Conservation (phyloP, 176 grass and related monocot species). For the Rhipidocladum racemiflorum region DNA sequence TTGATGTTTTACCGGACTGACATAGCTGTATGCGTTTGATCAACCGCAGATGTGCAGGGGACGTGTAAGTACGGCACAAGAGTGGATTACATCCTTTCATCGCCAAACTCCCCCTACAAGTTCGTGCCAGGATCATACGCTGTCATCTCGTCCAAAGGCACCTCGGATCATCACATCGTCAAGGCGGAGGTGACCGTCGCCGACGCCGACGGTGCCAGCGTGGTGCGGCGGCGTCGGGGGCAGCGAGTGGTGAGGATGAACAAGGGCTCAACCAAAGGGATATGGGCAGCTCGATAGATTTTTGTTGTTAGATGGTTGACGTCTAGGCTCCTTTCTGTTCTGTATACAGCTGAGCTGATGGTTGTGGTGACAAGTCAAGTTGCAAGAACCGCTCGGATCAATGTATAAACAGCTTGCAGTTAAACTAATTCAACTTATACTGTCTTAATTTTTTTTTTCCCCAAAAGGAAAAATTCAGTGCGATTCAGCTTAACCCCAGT, state of each 20-base stretch:
- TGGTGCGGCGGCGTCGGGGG: background rate
- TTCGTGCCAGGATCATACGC: constrained; percentile 78
- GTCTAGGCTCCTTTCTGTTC: background rate
- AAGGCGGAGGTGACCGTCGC: constrained; percentile 56
- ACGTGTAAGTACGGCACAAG: constrained; percentile 93
- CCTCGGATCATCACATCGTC: constrained; percentile 82
- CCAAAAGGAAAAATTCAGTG: too few relatives aligned
- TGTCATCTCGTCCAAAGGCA: constrained; percentile 78
- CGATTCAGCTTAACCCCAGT: too few relatives aligned
- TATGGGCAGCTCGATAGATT: constrained; percentile 39
- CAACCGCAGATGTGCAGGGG: constrained; percentile 77
- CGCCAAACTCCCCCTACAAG: constrained; percentile 63
- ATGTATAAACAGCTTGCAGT: too few relatives aligned
- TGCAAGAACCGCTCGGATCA: too few relatives aligned
- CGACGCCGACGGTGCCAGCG: background rate
- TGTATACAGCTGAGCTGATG: background rate
- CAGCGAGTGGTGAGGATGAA: constrained; percentile 63
- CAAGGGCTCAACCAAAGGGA: constrained; percentile 48
- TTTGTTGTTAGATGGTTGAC: background rate
- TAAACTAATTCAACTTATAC: too few relatives aligned
- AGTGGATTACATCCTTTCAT: constrained; percentile 84
- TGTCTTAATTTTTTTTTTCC: too few relatives aligned
- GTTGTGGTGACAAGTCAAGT: too few relatives aligned
- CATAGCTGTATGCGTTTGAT: background rate
- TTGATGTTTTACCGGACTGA: background rate